Conservation (phyloP, 495 filamentous ascomycete species). For the Tuber microsphaerosporum region DNA sequence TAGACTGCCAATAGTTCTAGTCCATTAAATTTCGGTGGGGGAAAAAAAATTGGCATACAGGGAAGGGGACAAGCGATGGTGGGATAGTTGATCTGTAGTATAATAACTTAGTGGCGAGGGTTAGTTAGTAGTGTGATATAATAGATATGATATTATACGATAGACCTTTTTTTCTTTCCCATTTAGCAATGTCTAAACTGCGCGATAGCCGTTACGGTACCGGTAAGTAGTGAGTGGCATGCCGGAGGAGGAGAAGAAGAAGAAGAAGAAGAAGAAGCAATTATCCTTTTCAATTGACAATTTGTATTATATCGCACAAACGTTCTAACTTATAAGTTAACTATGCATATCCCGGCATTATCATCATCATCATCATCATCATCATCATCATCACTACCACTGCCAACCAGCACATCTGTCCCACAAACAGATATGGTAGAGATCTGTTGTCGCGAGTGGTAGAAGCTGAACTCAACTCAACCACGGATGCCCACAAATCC, state of each 20-base stretch:
- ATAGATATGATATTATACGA: too few relatives aligned
- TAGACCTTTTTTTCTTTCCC: too few relatives aligned
- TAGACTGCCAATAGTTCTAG: background rate
- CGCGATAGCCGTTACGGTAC: too few relatives aligned
- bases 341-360: background rate
- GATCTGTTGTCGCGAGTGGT: background rate
- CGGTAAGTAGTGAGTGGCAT: background rate
- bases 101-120: background rate
- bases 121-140: background rate
- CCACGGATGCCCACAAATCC: background rate
- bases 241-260: too few relatives aligned
- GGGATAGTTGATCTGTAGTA: background rate
- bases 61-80: slow-evolving; percentile 25
- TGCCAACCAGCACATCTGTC: background rate
- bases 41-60: slow-evolving; percentile 5
- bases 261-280: too few relatives aligned
- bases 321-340: too few relatives aligned
- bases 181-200: background rate
- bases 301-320: background rate
- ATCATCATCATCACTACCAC: background rate
- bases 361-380: background rate
- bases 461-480: background rate
- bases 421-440: background rate
- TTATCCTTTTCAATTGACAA: background rate
- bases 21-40: background rate